Base-by-base conservation (phyloP, 2,329 filamentous ascomycete species). In the Hypoxylon sp. region DNA sequence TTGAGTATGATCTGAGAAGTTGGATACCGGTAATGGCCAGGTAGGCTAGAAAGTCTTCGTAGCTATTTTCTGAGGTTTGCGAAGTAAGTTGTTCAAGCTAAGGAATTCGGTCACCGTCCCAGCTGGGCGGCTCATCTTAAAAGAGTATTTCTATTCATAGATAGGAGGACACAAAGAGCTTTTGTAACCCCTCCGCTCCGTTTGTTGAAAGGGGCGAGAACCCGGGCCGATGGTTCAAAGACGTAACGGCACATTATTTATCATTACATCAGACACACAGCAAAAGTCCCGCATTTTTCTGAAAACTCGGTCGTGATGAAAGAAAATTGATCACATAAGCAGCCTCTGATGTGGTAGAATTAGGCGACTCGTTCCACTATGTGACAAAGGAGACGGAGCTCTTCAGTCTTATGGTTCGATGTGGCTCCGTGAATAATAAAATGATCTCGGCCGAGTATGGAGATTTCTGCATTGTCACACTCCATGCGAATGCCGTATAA, bases 181-280 rank as follows among this genome's bases (percentile, higher is more conserved):
- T n/a, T 62, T 71, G 57, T 68, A 45, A 61, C 56, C 45, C 54
- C 30, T 66, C 46, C 61, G 66, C 69, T 69, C 51, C 60, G 37
- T 9, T 12, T 47, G 19, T 56, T 63, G 45, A 73, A 69, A 68
- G 66, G 68, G 50, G 41, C 16, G 41, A 41, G 56, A 41, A 60
- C 63, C 50, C 56, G 54, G 63, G 46, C 34, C 57, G 52, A 19
- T 53, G 34, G 60, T 48, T 74, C 70, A 74, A 75, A 75, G 68
- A 63, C 19, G 29, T 14, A n/a, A 25, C 9, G 7, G 12, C 41
- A 61, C 30, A 55, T 51, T 47, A 50, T 34, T 23, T 43, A 29
- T 16, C 29, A 55, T 58, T 48, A 47, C 43, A 51, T 55, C 41
- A 62, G 29, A 29, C 16, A 37, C 32, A 62, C 30, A 63, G 68